Conservation (phyloP, 306 rosid species). For the Lotus japonicus region DNA sequence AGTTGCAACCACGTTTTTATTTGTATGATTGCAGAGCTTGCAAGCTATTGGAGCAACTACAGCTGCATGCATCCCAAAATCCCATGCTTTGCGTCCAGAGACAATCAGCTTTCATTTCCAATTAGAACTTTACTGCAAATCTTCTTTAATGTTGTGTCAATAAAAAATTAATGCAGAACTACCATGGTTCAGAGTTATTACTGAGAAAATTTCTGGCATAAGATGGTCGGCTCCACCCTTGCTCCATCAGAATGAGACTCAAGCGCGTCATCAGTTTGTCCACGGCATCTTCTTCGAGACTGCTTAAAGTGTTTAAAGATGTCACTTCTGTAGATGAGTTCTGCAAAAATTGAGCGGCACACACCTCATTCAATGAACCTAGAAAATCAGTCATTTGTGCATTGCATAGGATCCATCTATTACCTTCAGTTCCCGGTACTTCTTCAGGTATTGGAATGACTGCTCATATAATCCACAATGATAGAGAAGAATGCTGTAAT, state of each 20-base stretch:
- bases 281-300: conserved; percentile 56
- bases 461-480: conserved; percentile 76
- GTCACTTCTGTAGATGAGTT: conserved; percentile 22
- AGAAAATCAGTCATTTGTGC: background rate
- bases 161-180: conserved; percentile 13
- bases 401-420: background rate
- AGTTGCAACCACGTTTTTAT: background rate
- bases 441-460: conserved; percentile 52
- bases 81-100: background rate
- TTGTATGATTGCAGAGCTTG: background rate
- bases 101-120: background rate
- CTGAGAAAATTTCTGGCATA: conserved; percentile 47
- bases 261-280: conserved; percentile 66
- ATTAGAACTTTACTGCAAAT: background rate
- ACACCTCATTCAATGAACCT: background rate
- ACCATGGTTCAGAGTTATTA: conserved; percentile 83
- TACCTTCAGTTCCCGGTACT: conserved; percentile 58
- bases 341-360: conserved; percentile 32
- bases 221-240: conserved; percentile 66
- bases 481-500: conserved; percentile 87
- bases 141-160: background rate
- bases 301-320: conserved; percentile 23
- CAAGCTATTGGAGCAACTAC: background rate
- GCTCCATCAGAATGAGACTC: conserved; percentile 62
- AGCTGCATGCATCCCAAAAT: background rate